Conservation (phyloP, 768 basidiomycete genomes). For the Gelatoporia subvermispora region DNA sequence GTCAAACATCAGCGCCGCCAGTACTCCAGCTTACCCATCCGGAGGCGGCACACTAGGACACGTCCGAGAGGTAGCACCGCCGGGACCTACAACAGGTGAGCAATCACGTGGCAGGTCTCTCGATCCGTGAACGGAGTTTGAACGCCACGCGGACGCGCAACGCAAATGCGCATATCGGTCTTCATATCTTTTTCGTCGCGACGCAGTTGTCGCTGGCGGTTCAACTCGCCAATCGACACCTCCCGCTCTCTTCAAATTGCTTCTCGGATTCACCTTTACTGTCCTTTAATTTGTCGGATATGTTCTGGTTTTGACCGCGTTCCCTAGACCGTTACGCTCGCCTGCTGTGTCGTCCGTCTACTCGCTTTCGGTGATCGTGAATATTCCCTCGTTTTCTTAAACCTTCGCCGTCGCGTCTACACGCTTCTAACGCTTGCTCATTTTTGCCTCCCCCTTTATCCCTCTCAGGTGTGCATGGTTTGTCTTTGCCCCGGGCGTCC, state of each 20-base stretch:
- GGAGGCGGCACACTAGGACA: no score
- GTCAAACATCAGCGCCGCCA: no score
- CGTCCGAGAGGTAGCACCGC: no score
- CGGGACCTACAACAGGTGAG: no score
- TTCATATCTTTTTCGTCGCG: conserved; percentile 8
- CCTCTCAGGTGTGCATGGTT: conserved; percentile 15
- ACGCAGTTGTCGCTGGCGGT: conserved; percentile 11
- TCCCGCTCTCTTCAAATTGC: conserved; percentile 1
- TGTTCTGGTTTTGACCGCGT: no score
- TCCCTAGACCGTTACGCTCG: conserved; percentile 17
- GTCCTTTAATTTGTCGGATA: background rate
- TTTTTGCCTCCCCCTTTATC: background rate
- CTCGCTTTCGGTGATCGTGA: conserved; percentile 5
- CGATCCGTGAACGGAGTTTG: conserved; percentile 14
- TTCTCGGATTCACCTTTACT: conserved; percentile 7
- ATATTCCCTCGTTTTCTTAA: background rate
- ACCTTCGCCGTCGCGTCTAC: background rate
- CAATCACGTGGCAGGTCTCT: background rate
- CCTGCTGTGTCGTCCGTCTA: background rate
- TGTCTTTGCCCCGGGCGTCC: conserved; percentile 9
- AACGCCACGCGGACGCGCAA: conserved; percentile 11
- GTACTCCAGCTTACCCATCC: no score
- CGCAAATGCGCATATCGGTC: background rate
- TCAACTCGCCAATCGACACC: conserved; percentile 4
- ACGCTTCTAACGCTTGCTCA: conserved; percentile 2